phyloP scores from a whole-genome alignment of 371 early-diverging fungal species.

The Zychaea mexicana region DNA sequence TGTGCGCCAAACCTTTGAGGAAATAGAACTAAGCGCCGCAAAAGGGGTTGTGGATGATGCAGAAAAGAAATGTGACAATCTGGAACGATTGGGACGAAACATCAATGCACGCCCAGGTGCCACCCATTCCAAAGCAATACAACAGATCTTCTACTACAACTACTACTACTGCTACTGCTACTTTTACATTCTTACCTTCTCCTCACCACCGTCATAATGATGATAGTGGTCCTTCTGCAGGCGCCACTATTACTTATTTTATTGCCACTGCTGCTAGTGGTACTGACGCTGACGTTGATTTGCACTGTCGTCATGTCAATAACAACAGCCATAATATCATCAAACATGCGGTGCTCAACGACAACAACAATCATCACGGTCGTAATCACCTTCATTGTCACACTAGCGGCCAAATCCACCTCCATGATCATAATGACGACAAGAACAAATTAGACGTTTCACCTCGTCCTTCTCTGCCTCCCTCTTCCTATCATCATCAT shows the following conservation, averaged over 20 bases:
- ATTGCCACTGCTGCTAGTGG: no score
- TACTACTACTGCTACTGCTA: neutral
- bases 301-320: no score
- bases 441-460: no score
- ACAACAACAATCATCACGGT: neutral
- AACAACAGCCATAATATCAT: neutral
- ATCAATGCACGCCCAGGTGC: slow-evolving; percentile 23
- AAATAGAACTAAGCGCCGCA: slow-evolving; percentile 51
- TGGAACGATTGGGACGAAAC: slow-evolving; percentile 46
- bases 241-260: neutral
- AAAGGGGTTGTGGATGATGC: slow-evolving; percentile 51
- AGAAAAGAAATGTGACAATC: slow-evolving; percentile 44
- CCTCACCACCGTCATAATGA: no score
- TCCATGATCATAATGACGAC: no score
- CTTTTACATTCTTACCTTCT: neutral
- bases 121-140: neutral
- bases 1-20: slow-evolving; percentile 67
- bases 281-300: no score
- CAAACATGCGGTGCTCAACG: neutral
- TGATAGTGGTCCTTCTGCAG: no score
- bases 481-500: neutral
- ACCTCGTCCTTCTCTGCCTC: neutral
- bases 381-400: no score
- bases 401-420: no score
- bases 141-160: neutral